Evolutionary conservation across 768 basidiomycete genomes (phyloP).

Genomic region (Lactifluus rugatus): DNA sequence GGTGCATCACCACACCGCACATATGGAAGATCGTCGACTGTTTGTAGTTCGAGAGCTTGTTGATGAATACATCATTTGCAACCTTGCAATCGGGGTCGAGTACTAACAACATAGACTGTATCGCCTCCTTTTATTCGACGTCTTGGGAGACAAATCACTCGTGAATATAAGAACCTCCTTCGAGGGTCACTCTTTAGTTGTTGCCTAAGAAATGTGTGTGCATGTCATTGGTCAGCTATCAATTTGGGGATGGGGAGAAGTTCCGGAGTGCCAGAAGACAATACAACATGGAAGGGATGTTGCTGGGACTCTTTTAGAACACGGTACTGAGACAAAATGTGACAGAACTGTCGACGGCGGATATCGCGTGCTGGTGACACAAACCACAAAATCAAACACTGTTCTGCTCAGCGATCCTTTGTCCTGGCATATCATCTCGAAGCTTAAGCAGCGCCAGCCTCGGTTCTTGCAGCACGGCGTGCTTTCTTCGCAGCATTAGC

Average conservation of each 20-base stretch:
- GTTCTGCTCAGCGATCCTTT: neutral
- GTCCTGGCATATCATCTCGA: neutral
- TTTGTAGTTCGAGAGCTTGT: too few species aligned
- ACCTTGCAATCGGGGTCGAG: too few species aligned
- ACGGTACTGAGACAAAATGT: neutral
- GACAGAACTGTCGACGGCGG: neutral
- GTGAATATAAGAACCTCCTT: too few species aligned
- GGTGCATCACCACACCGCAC: too few species aligned
- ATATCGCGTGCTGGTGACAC: neutral
- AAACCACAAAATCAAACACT: neutral
- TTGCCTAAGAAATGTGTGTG: too few species aligned
- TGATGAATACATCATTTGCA: too few species aligned
- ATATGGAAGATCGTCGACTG: too few species aligned
- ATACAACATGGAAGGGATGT: neutral
- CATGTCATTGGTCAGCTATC: neutral
- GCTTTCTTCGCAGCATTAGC: constrained; percentile 92
- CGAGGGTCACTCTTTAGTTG: too few species aligned
- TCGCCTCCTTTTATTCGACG: too few species aligned
- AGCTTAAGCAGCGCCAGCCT: constrained; percentile 23
- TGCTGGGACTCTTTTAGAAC: neutral
- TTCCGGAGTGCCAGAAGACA: neutral
- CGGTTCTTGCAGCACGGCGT: constrained; percentile 50
- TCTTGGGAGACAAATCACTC: too few species aligned
- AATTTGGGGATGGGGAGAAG: neutral
- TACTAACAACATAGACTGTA: too few species aligned